These are phyloP conservation scores for Boletus subparvulus DNA, from an alignment of 768 basidiomycete species.

Conservation along the genomic window DNA sequence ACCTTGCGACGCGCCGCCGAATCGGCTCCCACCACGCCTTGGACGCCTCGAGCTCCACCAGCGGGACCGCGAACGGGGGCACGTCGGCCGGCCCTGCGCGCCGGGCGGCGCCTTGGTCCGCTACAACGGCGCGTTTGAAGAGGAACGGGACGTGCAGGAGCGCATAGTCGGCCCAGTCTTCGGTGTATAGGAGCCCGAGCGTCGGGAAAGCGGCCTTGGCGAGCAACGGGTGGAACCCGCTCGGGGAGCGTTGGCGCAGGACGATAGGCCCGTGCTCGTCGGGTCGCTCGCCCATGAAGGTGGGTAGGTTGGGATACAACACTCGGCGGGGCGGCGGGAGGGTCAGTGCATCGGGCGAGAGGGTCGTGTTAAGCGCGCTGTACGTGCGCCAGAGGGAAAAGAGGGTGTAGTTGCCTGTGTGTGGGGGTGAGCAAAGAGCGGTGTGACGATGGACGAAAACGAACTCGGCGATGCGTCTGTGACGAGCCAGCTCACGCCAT, in stretches of 20 bases:
- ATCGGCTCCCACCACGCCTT: constrained; percentile 72
- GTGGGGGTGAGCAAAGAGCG: constrained; percentile 1
- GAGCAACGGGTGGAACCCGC: constrained; percentile 72
- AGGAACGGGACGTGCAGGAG: constrained; percentile 68
- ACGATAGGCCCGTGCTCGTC: constrained; percentile 35
- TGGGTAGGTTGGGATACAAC: constrained; percentile 67
- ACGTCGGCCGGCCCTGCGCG: constrained; percentile 24
- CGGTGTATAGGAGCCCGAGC: constrained; percentile 61
- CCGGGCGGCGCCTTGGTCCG: constrained; percentile 68
- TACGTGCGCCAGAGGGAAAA: constrained; percentile 79
- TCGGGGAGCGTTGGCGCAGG: constrained; percentile 46
- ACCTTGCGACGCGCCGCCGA: constrained; percentile 42
- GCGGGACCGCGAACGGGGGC: constrained; percentile 39
- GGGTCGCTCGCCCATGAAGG: constrained; percentile 47
- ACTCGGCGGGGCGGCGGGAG: constrained; percentile 71
- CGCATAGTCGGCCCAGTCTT: constrained; percentile 78
- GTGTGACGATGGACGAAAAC: constrained; percentile 20
- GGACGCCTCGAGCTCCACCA: constrained; percentile 43
- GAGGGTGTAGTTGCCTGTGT: constrained; percentile 62
- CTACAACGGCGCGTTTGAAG: constrained; percentile 73
- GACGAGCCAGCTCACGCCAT: constrained; percentile 69
- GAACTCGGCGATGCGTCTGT: constrained; percentile 51
- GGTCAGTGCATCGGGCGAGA: constrained; percentile 46
- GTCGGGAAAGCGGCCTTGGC: constrained; percentile 73
- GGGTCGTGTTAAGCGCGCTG: constrained; percentile 54